phyloP scores from a whole-genome alignment of 2,329 filamentous ascomycete species.

The Aureobasidium sp. region DNA sequence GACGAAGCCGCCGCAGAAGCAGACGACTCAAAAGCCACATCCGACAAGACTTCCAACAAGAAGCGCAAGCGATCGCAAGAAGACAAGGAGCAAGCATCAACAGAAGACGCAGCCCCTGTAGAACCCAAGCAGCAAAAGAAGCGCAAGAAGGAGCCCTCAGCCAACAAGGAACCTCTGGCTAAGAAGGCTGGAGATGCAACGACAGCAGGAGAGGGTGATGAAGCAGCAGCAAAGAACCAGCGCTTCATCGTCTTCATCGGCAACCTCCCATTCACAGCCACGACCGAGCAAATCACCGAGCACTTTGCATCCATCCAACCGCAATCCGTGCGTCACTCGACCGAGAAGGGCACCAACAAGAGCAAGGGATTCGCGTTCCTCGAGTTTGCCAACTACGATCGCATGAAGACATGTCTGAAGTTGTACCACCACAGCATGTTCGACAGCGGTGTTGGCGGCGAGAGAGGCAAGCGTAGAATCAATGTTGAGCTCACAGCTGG shows the following conservation, averaged over 20 bases:
- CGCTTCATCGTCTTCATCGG: constrained; percentile 77
- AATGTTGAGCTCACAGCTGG: constrained; percentile 92
- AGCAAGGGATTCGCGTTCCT: constrained; percentile 77
- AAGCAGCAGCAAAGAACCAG: constrained; percentile 31
- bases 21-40: constrained; percentile 7
- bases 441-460: constrained; percentile 32
- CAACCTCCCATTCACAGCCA: constrained; percentile 83
- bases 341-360: constrained; percentile 54
- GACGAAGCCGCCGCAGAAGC: constrained; percentile 13
- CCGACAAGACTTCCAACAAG: constrained; percentile 17
- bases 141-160: constrained; percentile 8
- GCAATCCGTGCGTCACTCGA: constrained; percentile 61
- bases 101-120: neutral
- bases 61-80: constrained; percentile 16
- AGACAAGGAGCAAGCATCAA: constrained; percentile 16
- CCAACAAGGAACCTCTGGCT: constrained; percentile 1
- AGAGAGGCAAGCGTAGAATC: constrained; percentile 61
- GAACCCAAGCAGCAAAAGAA: constrained; percentile 10
- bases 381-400: constrained; percentile 77
- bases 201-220: constrained; percentile 12
- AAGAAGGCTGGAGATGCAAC: constrained; percentile 8
- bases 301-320: constrained; percentile 76
- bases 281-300: constrained; percentile 54
- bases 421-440: constrained; percentile 83
- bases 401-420: constrained; percentile 88